A percentile compares a stretch with the other conserved stretches of the same genome.
phyloP scores from a whole-genome alignment of 2,329 filamentous ascomycete genomes.

The Cladophialophora carrionii region DNA sequence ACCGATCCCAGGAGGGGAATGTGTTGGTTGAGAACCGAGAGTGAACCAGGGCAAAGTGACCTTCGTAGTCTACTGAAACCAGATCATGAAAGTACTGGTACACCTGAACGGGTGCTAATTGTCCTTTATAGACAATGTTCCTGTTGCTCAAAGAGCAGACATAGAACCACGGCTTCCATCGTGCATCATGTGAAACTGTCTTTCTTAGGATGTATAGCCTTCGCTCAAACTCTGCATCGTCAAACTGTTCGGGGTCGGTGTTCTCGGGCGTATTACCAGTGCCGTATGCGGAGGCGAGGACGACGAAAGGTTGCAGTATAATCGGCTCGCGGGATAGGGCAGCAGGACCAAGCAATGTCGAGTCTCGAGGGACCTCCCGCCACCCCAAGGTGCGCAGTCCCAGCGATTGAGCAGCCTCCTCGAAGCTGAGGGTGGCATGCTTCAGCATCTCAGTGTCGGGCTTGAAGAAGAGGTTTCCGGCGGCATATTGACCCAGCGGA shows the following conservation, averaged over 20 bases:
- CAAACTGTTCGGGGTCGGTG: conserved; percentile 77
- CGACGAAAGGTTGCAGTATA: conserved; percentile 94
- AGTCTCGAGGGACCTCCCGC: conserved; percentile 94
- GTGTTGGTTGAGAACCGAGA: conserved; percentile 98
- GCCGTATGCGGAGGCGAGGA: conserved; percentile 83
- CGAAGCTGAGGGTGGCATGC: conserved; percentile 89
- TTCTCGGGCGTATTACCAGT: conserved; percentile 74
- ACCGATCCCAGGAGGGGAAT: conserved; percentile 97
- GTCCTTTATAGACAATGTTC: conserved; percentile 99
- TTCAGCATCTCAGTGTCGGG: conserved; percentile 87
- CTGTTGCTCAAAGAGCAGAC: conserved; percentile 94
- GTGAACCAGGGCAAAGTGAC: conserved; percentile 94
- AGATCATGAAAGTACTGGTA: conserved; percentile 98
- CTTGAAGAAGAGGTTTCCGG: conserved; percentile 98
- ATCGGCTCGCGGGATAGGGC: conserved; percentile 92
- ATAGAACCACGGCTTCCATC: conserved; percentile 98
- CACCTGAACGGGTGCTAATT: conserved; percentile 89
- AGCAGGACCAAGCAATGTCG: conserved; percentile 86
- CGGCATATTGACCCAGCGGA: conserved; percentile 88
- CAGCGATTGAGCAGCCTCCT: conserved; percentile 86
- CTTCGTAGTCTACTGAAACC: conserved; percentile 95
- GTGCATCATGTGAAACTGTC: conserved; percentile 90
- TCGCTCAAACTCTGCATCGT: conserved; percentile 83
- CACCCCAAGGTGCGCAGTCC: conserved; percentile 91
- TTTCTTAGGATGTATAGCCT: conserved; percentile 95